Evolutionary conservation across 2,329 filamentous ascomycete genomes (phyloP).

Genomic region (Cryoendolithus antarcticus): DNA sequence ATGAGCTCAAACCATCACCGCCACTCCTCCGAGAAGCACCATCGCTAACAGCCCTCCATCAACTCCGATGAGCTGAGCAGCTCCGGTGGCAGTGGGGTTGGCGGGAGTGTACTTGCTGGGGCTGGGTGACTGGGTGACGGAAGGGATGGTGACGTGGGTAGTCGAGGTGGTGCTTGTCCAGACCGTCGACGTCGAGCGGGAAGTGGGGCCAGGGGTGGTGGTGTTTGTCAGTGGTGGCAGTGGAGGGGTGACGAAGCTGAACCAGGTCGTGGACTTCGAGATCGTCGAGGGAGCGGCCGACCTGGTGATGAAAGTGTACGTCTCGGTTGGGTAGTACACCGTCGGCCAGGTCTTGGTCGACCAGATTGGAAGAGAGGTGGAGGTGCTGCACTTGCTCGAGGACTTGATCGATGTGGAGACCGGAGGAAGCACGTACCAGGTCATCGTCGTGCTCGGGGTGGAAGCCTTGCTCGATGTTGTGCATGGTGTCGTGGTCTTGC

Average conservation of each 20-base stretch:
- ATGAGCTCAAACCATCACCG: too few species aligned
- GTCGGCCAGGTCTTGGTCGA: not conserved
- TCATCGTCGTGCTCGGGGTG: constrained; percentile 2
- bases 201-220: constrained; percentile 1
- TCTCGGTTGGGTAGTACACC: not conserved
- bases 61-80: too few species aligned
- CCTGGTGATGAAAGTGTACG: not conserved
- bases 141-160: not conserved
- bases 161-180: constrained; percentile 3
- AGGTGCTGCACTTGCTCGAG: not conserved
- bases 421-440: not conserved
- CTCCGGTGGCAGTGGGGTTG: too few species aligned
- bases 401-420: not conserved
- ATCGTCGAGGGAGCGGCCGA: not conserved
- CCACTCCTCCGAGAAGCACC: too few species aligned
- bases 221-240: not conserved
- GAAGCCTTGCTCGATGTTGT: constrained; percentile 1
- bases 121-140: not conserved
- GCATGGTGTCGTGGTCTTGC: not conserved
- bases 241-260: too few species aligned
- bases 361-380: not conserved
- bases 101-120: not conserved
- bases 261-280: not conserved
- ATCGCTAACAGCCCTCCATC: too few species aligned
- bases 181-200: constrained; percentile 2